A percentile compares a stretch with the other conserved stretches of the same genome.
These are phyloP conservation scores for Leishmania major DNA, from an alignment of 208 protist species.

Conservation along the genomic window DNA sequence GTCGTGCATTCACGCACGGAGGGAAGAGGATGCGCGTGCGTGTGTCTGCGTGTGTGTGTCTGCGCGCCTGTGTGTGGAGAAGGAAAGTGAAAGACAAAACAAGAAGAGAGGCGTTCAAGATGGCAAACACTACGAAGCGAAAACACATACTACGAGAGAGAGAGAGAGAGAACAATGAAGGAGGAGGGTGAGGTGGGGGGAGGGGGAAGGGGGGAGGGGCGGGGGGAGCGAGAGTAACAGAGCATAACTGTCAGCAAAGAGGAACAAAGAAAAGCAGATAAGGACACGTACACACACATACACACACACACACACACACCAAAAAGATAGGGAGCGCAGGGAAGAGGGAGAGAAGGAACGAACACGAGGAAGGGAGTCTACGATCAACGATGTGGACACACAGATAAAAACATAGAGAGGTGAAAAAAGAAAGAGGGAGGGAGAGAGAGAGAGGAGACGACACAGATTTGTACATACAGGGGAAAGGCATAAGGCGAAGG, in stretches of 20 bases:
- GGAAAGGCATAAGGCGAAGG: too few relatives aligned
- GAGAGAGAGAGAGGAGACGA: too few relatives aligned
- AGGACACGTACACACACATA: too few relatives aligned
- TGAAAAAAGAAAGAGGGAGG: neutral
- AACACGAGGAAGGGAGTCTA: neutral
- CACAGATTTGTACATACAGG: too few relatives aligned
- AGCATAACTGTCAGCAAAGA: too few relatives aligned
- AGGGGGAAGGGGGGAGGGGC: too few relatives aligned
- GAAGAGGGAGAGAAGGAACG: neutral
- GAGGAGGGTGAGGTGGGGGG: neutral
- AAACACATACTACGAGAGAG: neutral
- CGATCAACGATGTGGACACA: neutral
- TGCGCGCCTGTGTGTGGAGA: neutral
- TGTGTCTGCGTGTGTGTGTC: neutral
- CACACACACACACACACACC: too few relatives aligned
- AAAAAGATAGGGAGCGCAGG: neutral
- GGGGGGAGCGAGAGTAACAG: too few relatives aligned
- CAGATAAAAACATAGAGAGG: conserved; percentile 16
- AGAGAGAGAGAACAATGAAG: neutral
- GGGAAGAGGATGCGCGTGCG: neutral
- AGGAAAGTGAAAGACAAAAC: neutral
- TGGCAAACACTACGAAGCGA: too few relatives aligned
- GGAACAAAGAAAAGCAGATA: too few relatives aligned
- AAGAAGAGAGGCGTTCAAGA: too few relatives aligned
- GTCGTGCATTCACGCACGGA: neutral